Evolutionary conservation across 1,284 basidiomycete species (phyloP), one percentile per base, ranked within the genome.

Genomic region (Lentinula novae-zelandiae): DNA sequence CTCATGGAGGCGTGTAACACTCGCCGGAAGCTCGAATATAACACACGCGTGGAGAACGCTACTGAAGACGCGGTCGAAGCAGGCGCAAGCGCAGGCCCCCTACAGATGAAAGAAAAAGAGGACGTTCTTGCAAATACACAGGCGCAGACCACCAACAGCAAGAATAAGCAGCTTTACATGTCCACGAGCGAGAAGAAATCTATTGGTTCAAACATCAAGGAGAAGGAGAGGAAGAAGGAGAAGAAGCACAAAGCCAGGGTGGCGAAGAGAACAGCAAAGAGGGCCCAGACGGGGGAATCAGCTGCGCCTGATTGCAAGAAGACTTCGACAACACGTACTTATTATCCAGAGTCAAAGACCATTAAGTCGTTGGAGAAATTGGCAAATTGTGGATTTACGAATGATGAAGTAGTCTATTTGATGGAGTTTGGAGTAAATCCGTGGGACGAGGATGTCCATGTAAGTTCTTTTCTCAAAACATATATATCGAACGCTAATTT

Each of bases 351-450:
- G 38, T 39, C 53, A 7, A 39, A 31, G 39, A 56, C 40, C n/a
- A 42, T 33, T 8, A 46, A 56, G n/a, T 33, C 42, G n/a, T 17
- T 56, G 20, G 13, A 56, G 36, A 56, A 46, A 34, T 46, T 56
- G 39, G 15, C 54, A 0, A 58, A 58, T 50, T 58, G 56, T 50
- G 46, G 56, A 34, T 15, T 58, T n/a, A 57, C 56, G 8, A 48
- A 58, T 31, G 46, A 50, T 9, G 56, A 58, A 27, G 56, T 58
- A 12, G 46, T 12, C 5, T 48, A 58, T 22, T 42, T 58, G 20
- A 49, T 50, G 31, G 48, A 33, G 10, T 40, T 39, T 22, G 56
- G 56, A 2, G n/a, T 58, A 3, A 58, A 58, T 27, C 56, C 36
- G 34, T 58, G 56, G 48, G 56, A 58, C 39, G 56, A 49, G 20